Conservation (phyloP, 805 yeast species). For the Barnettozyma botsteinii region DNA sequence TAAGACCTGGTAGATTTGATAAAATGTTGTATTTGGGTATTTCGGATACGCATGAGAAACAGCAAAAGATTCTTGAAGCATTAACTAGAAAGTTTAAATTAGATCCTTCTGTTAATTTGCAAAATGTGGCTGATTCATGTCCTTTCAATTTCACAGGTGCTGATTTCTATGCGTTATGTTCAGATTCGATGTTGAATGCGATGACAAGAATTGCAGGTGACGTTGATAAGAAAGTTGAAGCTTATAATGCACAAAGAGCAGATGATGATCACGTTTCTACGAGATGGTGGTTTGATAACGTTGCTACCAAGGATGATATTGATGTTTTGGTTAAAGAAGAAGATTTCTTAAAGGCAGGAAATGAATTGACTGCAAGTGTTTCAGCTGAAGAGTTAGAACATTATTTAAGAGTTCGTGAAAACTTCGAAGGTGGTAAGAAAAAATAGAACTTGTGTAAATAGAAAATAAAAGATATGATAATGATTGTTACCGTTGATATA, state of each 20-base stretch:
- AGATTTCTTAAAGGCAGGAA: conserved; percentile 75
- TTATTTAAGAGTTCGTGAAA: conserved; percentile 69
- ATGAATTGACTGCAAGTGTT: conserved; percentile 75
- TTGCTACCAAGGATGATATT: conserved; percentile 61
- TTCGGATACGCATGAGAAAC: conserved; percentile 86
- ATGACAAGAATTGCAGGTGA: conserved; percentile 84
- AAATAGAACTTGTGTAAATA: background rate
- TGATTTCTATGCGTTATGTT: conserved; percentile 92
- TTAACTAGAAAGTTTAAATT: conserved; percentile 77
- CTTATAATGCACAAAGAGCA: conserved; percentile 40
- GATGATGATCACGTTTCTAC: conserved; percentile 45
- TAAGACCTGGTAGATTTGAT: conserved; percentile 94
- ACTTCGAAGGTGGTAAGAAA: conserved; percentile 62
- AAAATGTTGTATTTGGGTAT: conserved; percentile 92
- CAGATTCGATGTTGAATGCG: conserved; percentile 94
- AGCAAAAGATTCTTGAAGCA: conserved; percentile 78
- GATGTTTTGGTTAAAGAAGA: conserved; percentile 60
- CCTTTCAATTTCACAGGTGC: conserved; percentile 96
- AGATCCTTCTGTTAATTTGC: conserved; percentile 52
- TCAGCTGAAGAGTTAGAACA: conserved; percentile 83
- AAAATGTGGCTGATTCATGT: conserved; percentile 57
- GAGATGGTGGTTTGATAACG: conserved; percentile 87
- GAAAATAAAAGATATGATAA: background rate
- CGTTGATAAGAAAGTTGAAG: conserved; percentile 60
- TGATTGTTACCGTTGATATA: too few relatives aligned